Evolutionary conservation across 192 early-diverging fungal species (phyloP).

Genomic region (Spizellomyces sp.): DNA sequence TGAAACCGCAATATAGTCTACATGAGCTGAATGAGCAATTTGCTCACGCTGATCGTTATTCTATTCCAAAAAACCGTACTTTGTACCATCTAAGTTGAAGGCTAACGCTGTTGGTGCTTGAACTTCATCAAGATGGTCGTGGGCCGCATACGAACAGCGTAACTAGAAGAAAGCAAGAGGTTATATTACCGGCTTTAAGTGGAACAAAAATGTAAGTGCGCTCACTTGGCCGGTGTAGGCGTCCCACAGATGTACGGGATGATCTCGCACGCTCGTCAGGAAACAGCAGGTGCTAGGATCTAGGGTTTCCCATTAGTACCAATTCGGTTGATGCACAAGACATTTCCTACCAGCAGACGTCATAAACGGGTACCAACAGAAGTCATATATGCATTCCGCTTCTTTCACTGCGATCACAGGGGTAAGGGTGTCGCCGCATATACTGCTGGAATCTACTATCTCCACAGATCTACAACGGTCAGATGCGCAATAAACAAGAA

Average conservation of each 20-base stretch:
- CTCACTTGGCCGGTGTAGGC: slow-evolving; percentile 55
- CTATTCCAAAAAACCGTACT: slow-evolving; percentile 35
- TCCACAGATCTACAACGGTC: neutral
- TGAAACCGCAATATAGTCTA: slow-evolving; percentile 73
- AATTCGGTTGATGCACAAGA: neutral
- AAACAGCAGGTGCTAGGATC: slow-evolving; percentile 37
- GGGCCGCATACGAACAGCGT: slow-evolving; percentile 67
- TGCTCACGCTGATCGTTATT: neutral
- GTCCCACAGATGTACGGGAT: slow-evolving; percentile 80
- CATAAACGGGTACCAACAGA: slow-evolving; percentile 61
- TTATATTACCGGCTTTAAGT: neutral
- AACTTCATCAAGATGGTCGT: slow-evolving; percentile 66
- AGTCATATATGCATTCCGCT: slow-evolving; percentile 65
- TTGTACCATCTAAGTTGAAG: slow-evolving; percentile 70
- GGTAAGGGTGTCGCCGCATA: slow-evolving; percentile 19
- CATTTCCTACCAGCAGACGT: slow-evolving; percentile 42
- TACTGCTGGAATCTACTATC: neutral
- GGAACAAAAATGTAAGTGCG: neutral
- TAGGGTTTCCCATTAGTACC: slow-evolving; percentile 1
- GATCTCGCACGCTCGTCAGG: slow-evolving; percentile 69
- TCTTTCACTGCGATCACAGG: slow-evolving; percentile 34
- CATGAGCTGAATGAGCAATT: neutral
- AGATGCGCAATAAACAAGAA: neutral
- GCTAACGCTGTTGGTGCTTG: slow-evolving; percentile 65
- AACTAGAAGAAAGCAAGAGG: slow-evolving; percentile 31